phyloP scores from a whole-genome alignment of 805 yeast genomes.

The Cyberlindnera xylosilytica region DNA sequence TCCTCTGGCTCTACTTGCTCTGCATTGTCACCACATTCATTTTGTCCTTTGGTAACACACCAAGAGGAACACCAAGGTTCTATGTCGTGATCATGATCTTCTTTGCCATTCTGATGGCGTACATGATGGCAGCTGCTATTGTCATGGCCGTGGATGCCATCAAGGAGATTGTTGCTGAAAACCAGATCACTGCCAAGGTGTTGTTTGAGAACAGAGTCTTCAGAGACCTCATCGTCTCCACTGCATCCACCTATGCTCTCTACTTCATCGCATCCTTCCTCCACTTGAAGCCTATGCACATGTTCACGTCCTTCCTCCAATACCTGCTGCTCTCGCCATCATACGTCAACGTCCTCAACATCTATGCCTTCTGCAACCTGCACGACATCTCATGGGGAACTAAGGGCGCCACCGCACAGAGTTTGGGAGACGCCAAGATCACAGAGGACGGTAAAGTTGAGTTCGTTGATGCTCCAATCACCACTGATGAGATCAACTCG shows the following conservation, averaged over 20 bases:
- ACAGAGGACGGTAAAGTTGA: conserved; percentile 62
- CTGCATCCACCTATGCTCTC: conserved; percentile 77
- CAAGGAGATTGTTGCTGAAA: conserved; percentile 38
- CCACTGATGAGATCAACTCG: conserved; percentile 70
- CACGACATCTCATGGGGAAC: conserved; percentile 99
- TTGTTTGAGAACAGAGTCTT: conserved; percentile 68
- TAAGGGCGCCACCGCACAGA: conserved; percentile 69
- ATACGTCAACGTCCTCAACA: conserved; percentile 85
- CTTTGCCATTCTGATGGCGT: conserved; percentile 86
- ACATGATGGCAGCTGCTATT: conserved; percentile 84
- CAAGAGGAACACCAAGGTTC: conserved; percentile 81
- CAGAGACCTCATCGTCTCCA: conserved; percentile 83
- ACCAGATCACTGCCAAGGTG: conserved; percentile 35
- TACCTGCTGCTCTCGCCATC: conserved; percentile 83
- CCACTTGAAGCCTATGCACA: conserved; percentile 89
- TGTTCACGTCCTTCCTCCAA: conserved; percentile 84
- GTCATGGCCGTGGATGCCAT: conserved; percentile 75
- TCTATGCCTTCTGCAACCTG: conserved; percentile 93
- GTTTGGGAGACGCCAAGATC: conserved; percentile 85
- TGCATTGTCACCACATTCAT: conserved; percentile 84
- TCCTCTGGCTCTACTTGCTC: conserved; percentile 81
- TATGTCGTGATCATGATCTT: conserved; percentile 71
- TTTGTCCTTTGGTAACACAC: conserved; percentile 89
- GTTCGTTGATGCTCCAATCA: conserved; percentile 67
- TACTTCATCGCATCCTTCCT: conserved; percentile 76